Evolutionary conservation across 2,329 filamentous ascomycete species (phyloP), one percentile per base, ranked within the genome.

Genomic region (Fusarium nematophilum): DNA sequence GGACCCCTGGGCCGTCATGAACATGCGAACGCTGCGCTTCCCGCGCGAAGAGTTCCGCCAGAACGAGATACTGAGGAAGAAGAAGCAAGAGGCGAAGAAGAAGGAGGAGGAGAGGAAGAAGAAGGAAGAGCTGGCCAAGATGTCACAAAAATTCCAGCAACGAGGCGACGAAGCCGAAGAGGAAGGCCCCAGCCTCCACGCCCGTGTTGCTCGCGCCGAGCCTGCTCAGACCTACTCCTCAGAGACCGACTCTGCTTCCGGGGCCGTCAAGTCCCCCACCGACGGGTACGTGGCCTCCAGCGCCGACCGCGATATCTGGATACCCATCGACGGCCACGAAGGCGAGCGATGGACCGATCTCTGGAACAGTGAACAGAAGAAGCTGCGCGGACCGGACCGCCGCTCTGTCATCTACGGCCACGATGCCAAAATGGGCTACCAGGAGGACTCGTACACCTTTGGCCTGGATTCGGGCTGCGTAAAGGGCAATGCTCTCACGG

Each of bases 381-480:
- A 69, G 21, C 54, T 72, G 3, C 57, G 54, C 38, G 59, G 68
- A 23, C 40, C 59, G 10, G 64, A 75, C 25, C 79, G 84, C 9
- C 85, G 80, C 33, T 92, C 90, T 1, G 89, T 96, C 33, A 83
- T 96, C 53, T 97, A 96, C 74, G 93, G 93, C 5, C 94, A 98
- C 72, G 92, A 97, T 72, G 86, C 92, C 17, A 88, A 88, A 68
- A 77, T 78, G 3, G 93, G 92, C 0, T 82, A 96, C 43, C 70
- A 68, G 26, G 64, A 80, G 55, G 68, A 85, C 43, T 81, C 83
- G 42, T 96, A 91, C 74, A 91, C 89, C 4, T 91, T 93, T 70
- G 95, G 95, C 0, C 79, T 98, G 39, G 95, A 98, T 74, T 91
- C 90, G 1, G 89, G 88, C 0, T 98, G 95, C 72, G 87, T 92